A percentile compares a stretch with the other conserved stretches of the same genome.
These are phyloP conservation scores for Colletotrichum neosansevieriae DNA, from an alignment of 2,329 filamentous ascomycete species.

Conservation along the genomic window DNA sequence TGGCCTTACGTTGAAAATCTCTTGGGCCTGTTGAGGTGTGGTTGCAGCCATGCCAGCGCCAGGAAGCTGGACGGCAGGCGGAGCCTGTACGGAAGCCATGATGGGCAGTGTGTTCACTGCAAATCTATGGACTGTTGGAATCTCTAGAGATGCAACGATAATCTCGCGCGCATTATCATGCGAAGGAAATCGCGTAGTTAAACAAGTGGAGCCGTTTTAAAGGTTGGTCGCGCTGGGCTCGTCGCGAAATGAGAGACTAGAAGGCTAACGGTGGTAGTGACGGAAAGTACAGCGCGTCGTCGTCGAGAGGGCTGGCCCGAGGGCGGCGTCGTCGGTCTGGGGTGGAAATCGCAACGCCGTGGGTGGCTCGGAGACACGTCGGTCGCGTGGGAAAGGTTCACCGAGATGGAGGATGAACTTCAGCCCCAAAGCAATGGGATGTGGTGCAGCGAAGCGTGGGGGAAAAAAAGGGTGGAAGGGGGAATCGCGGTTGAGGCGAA, in stretches of 20 bases:
- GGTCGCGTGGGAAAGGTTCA: conserved; percentile 35
- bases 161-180: conserved; percentile 41
- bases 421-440: conserved; percentile 31
- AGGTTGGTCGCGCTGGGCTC: conserved; percentile 38
- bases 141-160: conserved; percentile 39
- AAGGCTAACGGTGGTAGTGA: conserved; percentile 32
- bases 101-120: conserved; percentile 26
- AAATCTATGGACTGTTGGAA: conserved; percentile 39
- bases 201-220: conserved; percentile 34
- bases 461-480: conserved; percentile 44
- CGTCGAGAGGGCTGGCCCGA: background rate
- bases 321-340: conserved; percentile 28
- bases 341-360: conserved; percentile 29
- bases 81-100: conserved; percentile 86
- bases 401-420: conserved; percentile 39
- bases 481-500: conserved; percentile 53
- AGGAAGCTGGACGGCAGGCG: conserved; percentile 75
- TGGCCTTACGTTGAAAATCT: conserved; percentile 73
- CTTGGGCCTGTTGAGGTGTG: conserved; percentile 82
- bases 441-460: conserved; percentile 41
- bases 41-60: conserved; percentile 74
- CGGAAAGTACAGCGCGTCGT: conserved; percentile 40
- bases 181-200: conserved; percentile 20
- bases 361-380: conserved; percentile 34
- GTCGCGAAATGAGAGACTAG: conserved; percentile 41